Base-by-base conservation (phyloP, 164 flowering plant genomes). In the Chloranthus sessilifolius region DNA sequence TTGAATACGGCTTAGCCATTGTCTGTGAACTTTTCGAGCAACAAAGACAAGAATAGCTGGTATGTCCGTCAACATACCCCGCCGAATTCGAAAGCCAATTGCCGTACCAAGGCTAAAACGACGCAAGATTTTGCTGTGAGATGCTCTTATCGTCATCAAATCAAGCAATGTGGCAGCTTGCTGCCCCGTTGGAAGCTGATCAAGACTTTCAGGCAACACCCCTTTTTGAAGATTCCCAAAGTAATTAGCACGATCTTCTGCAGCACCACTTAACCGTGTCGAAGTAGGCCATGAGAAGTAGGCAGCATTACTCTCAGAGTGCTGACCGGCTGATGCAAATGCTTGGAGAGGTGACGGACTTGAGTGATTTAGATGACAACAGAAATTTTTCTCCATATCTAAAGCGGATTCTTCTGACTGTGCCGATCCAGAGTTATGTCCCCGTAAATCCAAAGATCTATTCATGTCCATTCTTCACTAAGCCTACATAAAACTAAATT, bases 11-110 rank as follows among this genome's bases (percentile, higher is more conserved):
- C 49, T 77, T 31, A 89, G 92, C 95, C 97, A 89, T 58, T 84
- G 86, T 65, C 80, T 66, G 36, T 86, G 86, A 56, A 86, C 94
- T 70, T 89, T 89, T 6, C 84, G 80, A 10, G 90, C 89, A 63
- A 89, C 97, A 66, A 89, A 89, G 30, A 89, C 95, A 61, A 89
- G 87, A 67, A 89, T 85, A 25, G 97, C 97, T 16, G 97, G 97
- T 59, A 75, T 75, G 39, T 82, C 79, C 5, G 97, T 89, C 71
- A 89, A 65, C 10, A 67, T 58, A 47, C 95, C 97, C 47, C 53
- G 64, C 34, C 75, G 73, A 43, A 89, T 89, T 6, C 97, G 76
- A 63, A 86, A 83, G 22, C 97, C 97, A 58, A 89, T 70, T 38
- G 97, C 97, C 0, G 97, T 86, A 4, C 95, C 97, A 49, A 89